These are phyloP conservation scores for Xylaria palmicola DNA, from an alignment of 495 filamentous ascomycete genomes.

Conservation along the genomic window DNA sequence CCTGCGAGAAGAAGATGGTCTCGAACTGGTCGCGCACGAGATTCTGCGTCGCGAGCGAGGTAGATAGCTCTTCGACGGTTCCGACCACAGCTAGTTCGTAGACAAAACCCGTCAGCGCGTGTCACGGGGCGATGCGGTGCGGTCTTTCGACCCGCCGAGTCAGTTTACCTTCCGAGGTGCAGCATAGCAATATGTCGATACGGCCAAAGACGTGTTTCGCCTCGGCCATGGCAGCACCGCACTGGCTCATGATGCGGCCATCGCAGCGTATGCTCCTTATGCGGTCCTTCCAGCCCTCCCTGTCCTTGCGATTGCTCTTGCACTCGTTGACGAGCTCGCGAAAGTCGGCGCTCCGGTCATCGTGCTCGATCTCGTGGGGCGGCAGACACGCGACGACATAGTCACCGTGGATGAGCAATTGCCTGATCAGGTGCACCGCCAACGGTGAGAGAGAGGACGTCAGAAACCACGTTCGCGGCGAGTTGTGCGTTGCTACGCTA, in stretches of 20 bases:
- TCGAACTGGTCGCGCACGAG: conserved; percentile 91
- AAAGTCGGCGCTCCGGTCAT: conserved; percentile 55
- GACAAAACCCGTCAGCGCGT: conserved; percentile 15
- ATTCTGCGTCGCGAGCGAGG: conserved; percentile 67
- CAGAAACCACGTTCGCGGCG: conserved; percentile 78
- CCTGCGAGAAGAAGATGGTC: conserved; percentile 87
- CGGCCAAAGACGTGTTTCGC: conserved; percentile 79
- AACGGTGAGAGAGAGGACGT: conserved; percentile 83
- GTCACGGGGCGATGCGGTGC: conserved; percentile 1
- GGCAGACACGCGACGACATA: conserved; percentile 76
- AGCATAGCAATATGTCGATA: conserved; percentile 86
- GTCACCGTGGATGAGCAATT: conserved; percentile 82
- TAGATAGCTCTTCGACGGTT: conserved; percentile 85
- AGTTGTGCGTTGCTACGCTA: conserved; percentile 55
- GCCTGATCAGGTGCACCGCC: conserved; percentile 65
- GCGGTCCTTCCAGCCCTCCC: conserved; percentile 58
- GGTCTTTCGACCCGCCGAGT: not conserved
- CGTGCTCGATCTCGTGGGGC: conserved; percentile 63
- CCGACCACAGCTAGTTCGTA: conserved; percentile 69
- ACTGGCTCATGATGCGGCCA: conserved; percentile 56
- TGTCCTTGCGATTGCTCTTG: conserved; percentile 53
- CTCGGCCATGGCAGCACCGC: conserved; percentile 83
- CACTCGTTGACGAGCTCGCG: conserved; percentile 58
- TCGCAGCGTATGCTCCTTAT: conserved; percentile 56
- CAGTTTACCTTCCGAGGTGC: conserved; percentile 74